These are phyloP conservation scores for Aspergillus neotritici DNA, from an alignment of 2,329 filamentous ascomycete genomes.

Conservation along the genomic window DNA sequence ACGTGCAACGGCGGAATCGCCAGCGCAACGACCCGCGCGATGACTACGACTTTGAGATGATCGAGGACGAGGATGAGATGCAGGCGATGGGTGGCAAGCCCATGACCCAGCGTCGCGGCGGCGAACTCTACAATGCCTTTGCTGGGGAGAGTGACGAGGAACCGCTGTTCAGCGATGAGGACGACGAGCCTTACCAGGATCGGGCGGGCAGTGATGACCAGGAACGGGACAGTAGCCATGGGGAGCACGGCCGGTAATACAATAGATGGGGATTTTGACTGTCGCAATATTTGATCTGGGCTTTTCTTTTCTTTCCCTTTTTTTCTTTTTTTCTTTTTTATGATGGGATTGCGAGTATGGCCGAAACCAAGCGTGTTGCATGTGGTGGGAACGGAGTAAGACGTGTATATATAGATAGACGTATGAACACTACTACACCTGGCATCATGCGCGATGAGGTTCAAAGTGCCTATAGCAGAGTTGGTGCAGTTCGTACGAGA, in stretches of 20 bases:
- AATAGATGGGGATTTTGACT: conserved; percentile 4
- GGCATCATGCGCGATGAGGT: no score
- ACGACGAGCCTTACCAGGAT: conserved; percentile 35
- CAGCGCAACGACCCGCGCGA: conserved; percentile 69
- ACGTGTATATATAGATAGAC: conserved; percentile 5
- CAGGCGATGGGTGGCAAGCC: conserved; percentile 44
- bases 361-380: not conserved
- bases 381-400: not conserved
- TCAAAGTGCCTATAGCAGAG: no score
- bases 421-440: no score
- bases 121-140: conserved; percentile 96
- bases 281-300: not conserved
- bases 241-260: conserved; percentile 8
- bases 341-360: conserved; percentile 7
- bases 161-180: conserved; percentile 43
- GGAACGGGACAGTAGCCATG: conserved; percentile 10
- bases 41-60: conserved; percentile 89
- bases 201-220: conserved; percentile 20
- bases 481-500: not conserved
- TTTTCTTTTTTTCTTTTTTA: conserved; percentile 10
- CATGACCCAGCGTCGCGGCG: conserved; percentile 57
- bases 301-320: conserved; percentile 8
- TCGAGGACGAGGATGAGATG: conserved; percentile 69
- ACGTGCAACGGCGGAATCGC: conserved; percentile 69
- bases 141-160: conserved; percentile 84